Conservation (phyloP, 495 filamentous ascomycete genomes). For the Aspergillus funiculosus region DNA sequence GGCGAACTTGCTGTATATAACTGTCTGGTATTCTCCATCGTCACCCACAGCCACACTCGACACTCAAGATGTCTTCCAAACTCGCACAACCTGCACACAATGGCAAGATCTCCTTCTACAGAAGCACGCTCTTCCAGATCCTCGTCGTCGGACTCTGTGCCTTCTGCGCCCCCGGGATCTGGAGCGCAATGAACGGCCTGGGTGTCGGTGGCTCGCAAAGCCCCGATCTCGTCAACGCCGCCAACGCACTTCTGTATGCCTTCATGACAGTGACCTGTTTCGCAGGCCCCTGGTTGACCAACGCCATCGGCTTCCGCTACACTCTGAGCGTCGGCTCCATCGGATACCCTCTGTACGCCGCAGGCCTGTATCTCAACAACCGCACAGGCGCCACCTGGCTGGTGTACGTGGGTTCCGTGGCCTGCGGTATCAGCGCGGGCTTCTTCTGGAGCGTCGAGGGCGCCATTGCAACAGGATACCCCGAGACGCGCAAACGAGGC, state of each 20-base stretch:
- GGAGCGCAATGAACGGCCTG: conserved; percentile 51
- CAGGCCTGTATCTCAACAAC: conserved; percentile 52
- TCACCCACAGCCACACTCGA: not conserved
- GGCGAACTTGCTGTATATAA: not conserved
- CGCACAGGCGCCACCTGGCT: conserved; percentile 51
- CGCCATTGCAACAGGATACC: conserved; percentile 50
- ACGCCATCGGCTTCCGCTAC: conserved; percentile 41
- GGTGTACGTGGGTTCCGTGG: conserved; percentile 47
- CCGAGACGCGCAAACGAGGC: conserved; percentile 46
- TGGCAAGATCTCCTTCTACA: conserved; percentile 15
- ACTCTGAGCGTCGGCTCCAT: conserved; percentile 49
- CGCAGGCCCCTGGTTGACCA: conserved; percentile 17
- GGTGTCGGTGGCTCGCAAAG: conserved; percentile 51
- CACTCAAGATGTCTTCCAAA: not conserved
- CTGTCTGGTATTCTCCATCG: not conserved
- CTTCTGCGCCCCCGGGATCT: conserved; percentile 54
- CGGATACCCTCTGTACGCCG: conserved; percentile 51
- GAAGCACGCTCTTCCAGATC: conserved; percentile 50
- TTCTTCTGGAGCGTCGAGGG: conserved; percentile 52
- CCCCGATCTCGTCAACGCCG: conserved; percentile 51
- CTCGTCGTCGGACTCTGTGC: conserved; percentile 48
- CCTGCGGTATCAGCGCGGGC: conserved; percentile 49
- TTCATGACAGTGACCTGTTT: conserved; percentile 25
- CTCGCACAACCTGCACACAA: too few relatives aligned
- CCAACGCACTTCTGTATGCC: conserved; percentile 46